These are phyloP conservation scores for Cercospora canescens DNA, from an alignment of 2,329 filamentous ascomycete genomes.

Conservation along the genomic window DNA sequence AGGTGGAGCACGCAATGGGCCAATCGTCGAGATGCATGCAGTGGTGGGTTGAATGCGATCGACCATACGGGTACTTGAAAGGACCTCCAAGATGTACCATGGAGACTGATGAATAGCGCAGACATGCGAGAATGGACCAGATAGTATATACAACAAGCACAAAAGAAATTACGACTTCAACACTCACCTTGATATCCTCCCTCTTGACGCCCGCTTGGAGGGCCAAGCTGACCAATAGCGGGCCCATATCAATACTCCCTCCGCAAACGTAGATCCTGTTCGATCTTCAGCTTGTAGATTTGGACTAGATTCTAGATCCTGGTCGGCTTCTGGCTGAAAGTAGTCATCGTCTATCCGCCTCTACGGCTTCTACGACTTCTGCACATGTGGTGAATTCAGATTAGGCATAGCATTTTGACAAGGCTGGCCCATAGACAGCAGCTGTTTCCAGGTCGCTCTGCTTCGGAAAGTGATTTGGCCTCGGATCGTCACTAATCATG, in stretches of 20 bases:
- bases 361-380: too few relatives aligned
- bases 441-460: too few relatives aligned
- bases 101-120: not conserved
- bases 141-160: not conserved
- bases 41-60: not conserved
- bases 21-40: not conserved
- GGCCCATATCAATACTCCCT: conserved; percentile 28
- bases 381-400: too few relatives aligned
- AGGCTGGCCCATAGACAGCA: too few relatives aligned
- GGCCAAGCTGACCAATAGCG: conserved; percentile 34
- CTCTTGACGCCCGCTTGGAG: conserved; percentile 42
- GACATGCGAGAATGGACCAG: too few relatives aligned
- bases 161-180: not conserved
- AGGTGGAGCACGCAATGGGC: not conserved
- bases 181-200: conserved; percentile 35
- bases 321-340: too few relatives aligned
- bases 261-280: conserved; percentile 36
- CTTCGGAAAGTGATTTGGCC: too few relatives aligned
- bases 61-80: not conserved
- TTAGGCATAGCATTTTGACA: too few relatives aligned
- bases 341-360: too few relatives aligned
- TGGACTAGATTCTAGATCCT: too few relatives aligned
- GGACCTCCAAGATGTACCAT: not conserved
- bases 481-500: too few relatives aligned
- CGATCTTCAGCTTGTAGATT: too few relatives aligned